Evolutionary conservation across 2,329 filamentous ascomycete species (phyloP), one percentile per base, ranked within the genome.

Genomic region (Cercospora janseana): DNA sequence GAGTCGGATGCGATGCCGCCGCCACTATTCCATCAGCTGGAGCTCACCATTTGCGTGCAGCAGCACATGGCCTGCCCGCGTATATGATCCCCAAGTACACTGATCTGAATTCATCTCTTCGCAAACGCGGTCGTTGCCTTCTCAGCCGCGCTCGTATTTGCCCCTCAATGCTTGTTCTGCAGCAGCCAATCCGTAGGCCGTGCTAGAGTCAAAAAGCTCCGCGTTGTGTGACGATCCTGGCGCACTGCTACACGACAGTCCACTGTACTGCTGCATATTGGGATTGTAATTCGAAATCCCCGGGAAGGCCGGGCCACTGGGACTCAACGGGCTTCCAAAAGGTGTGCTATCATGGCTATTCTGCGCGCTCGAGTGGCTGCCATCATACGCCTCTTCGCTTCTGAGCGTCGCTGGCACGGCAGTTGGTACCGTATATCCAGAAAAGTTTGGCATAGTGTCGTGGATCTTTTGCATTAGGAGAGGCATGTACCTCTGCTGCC

Each of bases 391-490:
- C 7, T 66, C 63, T 13, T 66, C 64, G 12, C 59, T 57, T 23
- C 56, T 43, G n/a, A 58, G 34, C 23, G 51, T 55, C 8, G 54
- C 49, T n/a, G 63, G 61, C 8, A 59, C 51, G 4, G 59, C 57
- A 26, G 21, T 47, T 9, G 60, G 55, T 16, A 68, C 54, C 3
- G 58, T 49, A 50, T 61, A 65, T 15, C 59, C 60, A 28, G 60
- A 58, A 2, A 56, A 53, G 16, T 61, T 57, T 12, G 67, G 64
- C 43, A 69, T 60, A 6, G 64, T 61, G 32, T 92, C 86, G 54
- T 84, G 78, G 29, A 92, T 79, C 71, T 92, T 93, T 66, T 79
- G 80, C 48, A 93, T 71, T 1, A 95, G 76, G 0, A 94, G 76
- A 2, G 88, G 88, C 10, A 92, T 74, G 65, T 89, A 93, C 44